These are phyloP conservation scores for Stromatinia cepivora DNA, from an alignment of 2,329 filamentous ascomycete species.

Conservation along the genomic window DNA sequence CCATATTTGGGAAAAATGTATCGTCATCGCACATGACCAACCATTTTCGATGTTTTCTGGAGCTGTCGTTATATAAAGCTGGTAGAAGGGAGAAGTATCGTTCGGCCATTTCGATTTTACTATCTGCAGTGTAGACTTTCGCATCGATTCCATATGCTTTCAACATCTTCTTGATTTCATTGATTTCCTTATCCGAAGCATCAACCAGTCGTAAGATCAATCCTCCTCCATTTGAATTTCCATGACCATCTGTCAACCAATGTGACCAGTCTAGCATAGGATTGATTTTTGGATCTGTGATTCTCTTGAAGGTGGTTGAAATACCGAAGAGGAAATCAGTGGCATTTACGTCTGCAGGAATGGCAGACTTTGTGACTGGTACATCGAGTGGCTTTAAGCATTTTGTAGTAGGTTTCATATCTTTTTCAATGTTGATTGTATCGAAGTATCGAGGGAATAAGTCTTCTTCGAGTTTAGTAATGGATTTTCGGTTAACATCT, in stretches of 20 bases:
- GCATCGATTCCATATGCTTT: conserved; percentile 54
- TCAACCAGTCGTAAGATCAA: conserved; percentile 56
- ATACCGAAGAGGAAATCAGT: conserved; percentile 61
- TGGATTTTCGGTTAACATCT: conserved; percentile 51
- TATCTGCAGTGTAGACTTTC: conserved; percentile 57
- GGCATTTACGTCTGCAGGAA: conserved; percentile 52
- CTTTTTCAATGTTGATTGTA: conserved; percentile 50
- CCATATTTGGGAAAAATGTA: conserved; percentile 40
- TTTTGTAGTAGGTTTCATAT: conserved; percentile 44
- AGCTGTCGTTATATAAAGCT: conserved; percentile 54
- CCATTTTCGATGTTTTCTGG: conserved; percentile 48
- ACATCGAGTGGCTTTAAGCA: conserved; percentile 54
- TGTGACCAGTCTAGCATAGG: conserved; percentile 60
- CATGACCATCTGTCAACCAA: conserved; percentile 58
- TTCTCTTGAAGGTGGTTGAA: conserved; percentile 57
- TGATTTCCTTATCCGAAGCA: conserved; percentile 52
- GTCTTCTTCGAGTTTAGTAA: conserved; percentile 52
- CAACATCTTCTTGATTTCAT: conserved; percentile 50
- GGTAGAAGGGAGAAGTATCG: conserved; percentile 58
- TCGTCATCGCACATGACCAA: conserved; percentile 42
- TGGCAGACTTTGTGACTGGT: conserved; percentile 52
- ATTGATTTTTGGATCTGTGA: conserved; percentile 52
- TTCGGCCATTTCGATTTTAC: conserved; percentile 56
- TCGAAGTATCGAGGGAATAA: conserved; percentile 51
- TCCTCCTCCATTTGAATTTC: conserved; percentile 57